Evolutionary conservation across 352 stramenopile species (phyloP), one percentile per base, ranked within the genome.

Genomic region (Globisporangium uncinulatum): DNA sequence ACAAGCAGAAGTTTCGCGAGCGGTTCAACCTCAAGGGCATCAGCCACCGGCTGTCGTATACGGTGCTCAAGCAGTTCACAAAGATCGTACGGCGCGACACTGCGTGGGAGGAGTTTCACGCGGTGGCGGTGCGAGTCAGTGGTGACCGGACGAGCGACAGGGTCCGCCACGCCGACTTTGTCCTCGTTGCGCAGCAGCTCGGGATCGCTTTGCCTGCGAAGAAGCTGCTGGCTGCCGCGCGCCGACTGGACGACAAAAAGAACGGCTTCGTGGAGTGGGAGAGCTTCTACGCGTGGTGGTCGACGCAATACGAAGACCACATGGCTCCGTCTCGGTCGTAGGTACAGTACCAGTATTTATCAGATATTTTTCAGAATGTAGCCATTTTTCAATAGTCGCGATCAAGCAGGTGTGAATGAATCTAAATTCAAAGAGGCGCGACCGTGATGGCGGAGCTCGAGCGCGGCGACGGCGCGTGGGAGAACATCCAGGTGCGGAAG

Each of bases 201-300:
- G 74, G 70, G 0, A 67, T 84, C 17, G 9, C 59, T 5, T 57
- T 77, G 37, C 65, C 64, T 9, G 63, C 71, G 4, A 86, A 81
- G 68, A 70, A 73, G 50, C 60, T 89, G n/a, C 68, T 85, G 20
- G 46, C 51, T 0, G 53, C 75, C 9, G 74, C 74, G 17, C 64
- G 73, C 8, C 70, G 63, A 11, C 61, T 89, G 15, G 79, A 89
- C 53, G 55, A 62, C 0, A 68, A 72, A 43, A 85, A 84, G 55
- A 83, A 57, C 11, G 79, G 79, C 2, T 74, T 69, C 32, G 66
- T 89, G 1, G 68, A 74, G 7, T 89, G 79, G 79, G 74, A 83
- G 53, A 49, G 61, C 6, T 89, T 89, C 48, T 89, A 87, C 60
- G 65, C 66, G 8, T 89, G 79, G 76, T 87, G 79, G 79, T 76